Evolutionary conservation across 345 rosid species (phyloP), one percentile per base, ranked within the genome.

Genomic region (Populus tremula): DNA sequence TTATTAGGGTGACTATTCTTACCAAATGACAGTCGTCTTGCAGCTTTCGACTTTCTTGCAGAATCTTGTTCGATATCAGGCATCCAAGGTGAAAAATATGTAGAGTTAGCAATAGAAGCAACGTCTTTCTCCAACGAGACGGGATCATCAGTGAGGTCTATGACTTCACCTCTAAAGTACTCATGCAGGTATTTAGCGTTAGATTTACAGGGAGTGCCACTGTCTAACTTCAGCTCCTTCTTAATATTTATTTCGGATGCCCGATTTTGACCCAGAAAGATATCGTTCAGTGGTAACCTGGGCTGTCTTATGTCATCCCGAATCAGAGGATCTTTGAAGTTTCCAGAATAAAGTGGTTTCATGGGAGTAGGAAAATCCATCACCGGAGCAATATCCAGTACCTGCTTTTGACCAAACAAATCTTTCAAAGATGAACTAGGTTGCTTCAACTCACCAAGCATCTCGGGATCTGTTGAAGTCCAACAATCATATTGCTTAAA

Each of bases 81-180:
- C 63, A 77, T 80, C 72, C 72, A 81, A 70, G 86, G 80, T 72
- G 86, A 76, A 62, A 81, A 81, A 71, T 79, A 63, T 31, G 77
- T 71, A 31, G 82, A 82, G 36, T 84, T 82, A 47, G 84, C 72
- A 25, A 79, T 76, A 69, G 83, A 76, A 73, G 82, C 76, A 77
- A 84, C 69, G 43, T 79, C 85, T 59, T 87, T 87, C 47, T 79
- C 82, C 49, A 69, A 70, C 76, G 73, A 77, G 61, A 47, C 20
- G 2, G 78, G 78, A 80, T 71, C 73, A 76, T 85, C 82, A 27
- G 76, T 78, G 73, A 83, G 74, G 82, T 92, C 85, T 67, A 89
- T 81, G 75, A 87, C 89, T 85, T 91, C 98, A 75, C 91, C 91
- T 62, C 47, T 78, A 72, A 84, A 80, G 71, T 87, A 91, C 78